phyloP scores from a whole-genome alignment of 2,329 filamentous ascomycete genomes.

The Aciculosporium take region DNA sequence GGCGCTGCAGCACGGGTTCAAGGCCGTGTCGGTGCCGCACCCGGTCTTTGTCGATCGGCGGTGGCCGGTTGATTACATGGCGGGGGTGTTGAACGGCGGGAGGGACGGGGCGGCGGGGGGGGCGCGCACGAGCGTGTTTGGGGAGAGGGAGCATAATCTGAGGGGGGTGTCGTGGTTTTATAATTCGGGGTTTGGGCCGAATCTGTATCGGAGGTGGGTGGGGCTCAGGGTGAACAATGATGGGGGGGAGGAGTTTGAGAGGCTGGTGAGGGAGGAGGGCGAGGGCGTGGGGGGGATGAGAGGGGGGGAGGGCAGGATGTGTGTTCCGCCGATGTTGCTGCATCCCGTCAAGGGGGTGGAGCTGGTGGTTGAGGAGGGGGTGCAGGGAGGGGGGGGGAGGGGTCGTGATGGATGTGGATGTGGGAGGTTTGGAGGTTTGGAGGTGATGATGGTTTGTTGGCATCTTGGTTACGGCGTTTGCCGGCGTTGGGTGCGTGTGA shows the following conservation, averaged over 20 bases:
- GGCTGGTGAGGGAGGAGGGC: slow-evolving; percentile 37
- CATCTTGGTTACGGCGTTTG: too few relatives aligned
- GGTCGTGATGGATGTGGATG: background rate
- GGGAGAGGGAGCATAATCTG: slow-evolving; percentile 81
- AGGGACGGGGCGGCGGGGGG: slow-evolving; percentile 63
- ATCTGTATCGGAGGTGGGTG: slow-evolving; percentile 75
- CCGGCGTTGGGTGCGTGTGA: too few relatives aligned
- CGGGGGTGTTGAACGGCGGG: slow-evolving; percentile 67
- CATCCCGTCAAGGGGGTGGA: slow-evolving; percentile 76
- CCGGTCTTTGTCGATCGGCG: slow-evolving; percentile 75
- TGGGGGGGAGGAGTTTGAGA: slow-evolving; percentile 63
- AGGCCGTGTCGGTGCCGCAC: slow-evolving; percentile 83
- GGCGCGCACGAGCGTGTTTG: slow-evolving; percentile 57
- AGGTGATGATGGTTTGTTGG: too few relatives aligned
- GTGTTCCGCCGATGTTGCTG: slow-evolving; percentile 74
- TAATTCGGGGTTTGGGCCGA: slow-evolving; percentile 66
- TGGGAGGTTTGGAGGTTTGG: too few relatives aligned
- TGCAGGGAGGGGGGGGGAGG: slow-evolving; percentile 29
- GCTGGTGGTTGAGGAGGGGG: slow-evolving; percentile 44
- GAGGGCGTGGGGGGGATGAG: slow-evolving; percentile 37
- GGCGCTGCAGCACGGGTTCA: slow-evolving; percentile 81
- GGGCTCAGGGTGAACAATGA: slow-evolving; percentile 68
- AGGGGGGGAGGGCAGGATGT: slow-evolving; percentile 73
- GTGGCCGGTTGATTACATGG: slow-evolving; percentile 70
- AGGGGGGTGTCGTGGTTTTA: slow-evolving; percentile 85